Conservation (phyloP, 2,329 filamentous ascomycete genomes). For the Xylaria sp. region DNA sequence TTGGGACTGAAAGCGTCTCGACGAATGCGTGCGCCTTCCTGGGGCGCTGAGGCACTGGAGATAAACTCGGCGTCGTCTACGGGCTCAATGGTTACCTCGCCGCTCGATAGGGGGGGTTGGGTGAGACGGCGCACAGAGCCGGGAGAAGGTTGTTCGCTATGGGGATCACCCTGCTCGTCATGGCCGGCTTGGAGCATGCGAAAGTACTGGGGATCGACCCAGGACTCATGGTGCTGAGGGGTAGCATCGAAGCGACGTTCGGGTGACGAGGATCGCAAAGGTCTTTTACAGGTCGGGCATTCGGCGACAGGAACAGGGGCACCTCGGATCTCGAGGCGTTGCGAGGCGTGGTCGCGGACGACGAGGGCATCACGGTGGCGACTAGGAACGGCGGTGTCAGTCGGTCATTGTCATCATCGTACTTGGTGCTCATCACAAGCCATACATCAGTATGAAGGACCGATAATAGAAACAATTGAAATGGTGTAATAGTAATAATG, state of each 20-base stretch:
- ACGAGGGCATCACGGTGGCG: constrained; percentile 94
- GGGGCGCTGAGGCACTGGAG: constrained; percentile 62
- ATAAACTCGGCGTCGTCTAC: constrained; percentile 60
- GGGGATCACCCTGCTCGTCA: constrained; percentile 54
- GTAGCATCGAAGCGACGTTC: constrained; percentile 61
- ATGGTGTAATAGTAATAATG: constrained; percentile 39
- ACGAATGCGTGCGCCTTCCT: constrained; percentile 76
- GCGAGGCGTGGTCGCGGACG: constrained; percentile 85
- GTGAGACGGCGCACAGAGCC: constrained; percentile 66
- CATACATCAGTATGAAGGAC: not conserved
- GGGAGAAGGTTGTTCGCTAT: constrained; percentile 54
- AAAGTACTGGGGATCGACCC: constrained; percentile 93
- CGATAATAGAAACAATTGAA: constrained; percentile 18
- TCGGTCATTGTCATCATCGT: constrained; percentile 18
- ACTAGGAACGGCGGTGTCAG: constrained; percentile 57
- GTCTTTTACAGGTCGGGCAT: constrained; percentile 91
- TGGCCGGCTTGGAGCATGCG: constrained; percentile 79
- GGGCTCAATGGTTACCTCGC: constrained; percentile 43
- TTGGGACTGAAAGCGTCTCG: constrained; percentile 88
- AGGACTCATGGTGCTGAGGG: constrained; percentile 66
- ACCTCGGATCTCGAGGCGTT: constrained; percentile 82
- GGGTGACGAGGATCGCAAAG: constrained; percentile 64
- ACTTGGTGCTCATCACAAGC: not conserved
- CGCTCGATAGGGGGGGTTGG: constrained; percentile 55
- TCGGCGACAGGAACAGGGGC: constrained; percentile 68